phyloP scores from a whole-genome alignment of 768 basidiomycete species.

The Lactarius deliciosus region DNA sequence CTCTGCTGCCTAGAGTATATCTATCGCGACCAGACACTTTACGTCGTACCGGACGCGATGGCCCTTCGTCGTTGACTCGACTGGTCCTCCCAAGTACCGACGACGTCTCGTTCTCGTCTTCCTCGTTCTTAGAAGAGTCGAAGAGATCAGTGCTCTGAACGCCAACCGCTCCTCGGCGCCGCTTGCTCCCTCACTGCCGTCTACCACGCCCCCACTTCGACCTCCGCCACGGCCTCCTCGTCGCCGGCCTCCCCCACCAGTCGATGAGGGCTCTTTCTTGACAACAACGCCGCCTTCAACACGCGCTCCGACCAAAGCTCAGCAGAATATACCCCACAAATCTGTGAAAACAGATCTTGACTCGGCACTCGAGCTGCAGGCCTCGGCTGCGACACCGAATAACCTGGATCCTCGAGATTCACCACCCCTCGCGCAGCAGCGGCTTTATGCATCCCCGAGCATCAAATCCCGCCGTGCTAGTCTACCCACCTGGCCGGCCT shows the following conservation, averaged over 20 bases:
- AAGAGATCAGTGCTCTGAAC: constrained; percentile 12
- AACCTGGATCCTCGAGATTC: constrained; percentile 11
- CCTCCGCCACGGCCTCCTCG: constrained; percentile 8
- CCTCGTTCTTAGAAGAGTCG: constrained; percentile 25
- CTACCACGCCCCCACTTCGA: neutral
- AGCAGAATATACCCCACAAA: neutral
- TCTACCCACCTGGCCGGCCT: neutral
- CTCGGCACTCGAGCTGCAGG: constrained; percentile 14
- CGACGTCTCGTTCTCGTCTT: constrained; percentile 24
- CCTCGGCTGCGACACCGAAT: constrained; percentile 1
- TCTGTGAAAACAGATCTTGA: neutral
- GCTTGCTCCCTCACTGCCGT: neutral
- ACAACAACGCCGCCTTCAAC: neutral
- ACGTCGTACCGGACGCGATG: neutral
- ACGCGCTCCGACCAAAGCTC: neutral
- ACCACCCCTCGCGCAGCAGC: neutral
- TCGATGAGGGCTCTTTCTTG: neutral
- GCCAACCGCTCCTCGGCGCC: neutral
- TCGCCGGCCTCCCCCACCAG: constrained; percentile 13
- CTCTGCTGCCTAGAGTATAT: neutral
- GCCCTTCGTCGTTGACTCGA: constrained; percentile 18
- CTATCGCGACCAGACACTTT: neutral
- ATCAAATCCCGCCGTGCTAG: constrained; percentile 14
- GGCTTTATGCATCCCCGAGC: constrained; percentile 21
- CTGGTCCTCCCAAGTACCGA: constrained; percentile 15